Percentiles rank a stretch among this genome's conserved stretches.
Conservation (phyloP, 2,329 filamentous ascomycete species). For the Sphaerostilbella broomeana region DNA sequence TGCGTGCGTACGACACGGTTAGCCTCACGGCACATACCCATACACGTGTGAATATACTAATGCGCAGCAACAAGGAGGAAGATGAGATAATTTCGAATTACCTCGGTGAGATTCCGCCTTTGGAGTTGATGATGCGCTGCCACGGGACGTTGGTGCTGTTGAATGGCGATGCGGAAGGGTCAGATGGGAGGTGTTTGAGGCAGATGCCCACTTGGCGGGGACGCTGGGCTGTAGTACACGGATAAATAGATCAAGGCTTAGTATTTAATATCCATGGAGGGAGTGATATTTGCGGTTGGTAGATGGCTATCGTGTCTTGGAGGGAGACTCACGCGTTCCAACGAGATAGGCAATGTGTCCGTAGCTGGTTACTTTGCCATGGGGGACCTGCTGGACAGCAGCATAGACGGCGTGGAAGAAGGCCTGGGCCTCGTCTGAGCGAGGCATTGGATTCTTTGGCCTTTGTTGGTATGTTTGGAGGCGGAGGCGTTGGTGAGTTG, state of each 20-base stretch:
- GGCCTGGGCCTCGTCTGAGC: constrained; percentile 65
- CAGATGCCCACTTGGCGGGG: constrained; percentile 84
- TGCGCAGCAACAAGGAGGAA: not conserved
- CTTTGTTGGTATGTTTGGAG: too few relatives aligned
- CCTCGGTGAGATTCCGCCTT: constrained; percentile 80
- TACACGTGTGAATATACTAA: not conserved
- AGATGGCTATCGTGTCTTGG: too few relatives aligned
- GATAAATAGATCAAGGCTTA: not conserved
- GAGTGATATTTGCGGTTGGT: too few relatives aligned
- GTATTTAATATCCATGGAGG: not conserved
- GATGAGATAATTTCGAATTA: constrained; percentile 27
- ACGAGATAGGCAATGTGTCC: constrained; percentile 70
- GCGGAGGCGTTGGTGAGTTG: too few relatives aligned
- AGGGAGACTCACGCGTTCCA: constrained; percentile 57
- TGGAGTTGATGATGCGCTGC: constrained; percentile 88
- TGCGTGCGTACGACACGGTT: constrained; percentile 17
- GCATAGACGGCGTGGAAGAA: constrained; percentile 75
- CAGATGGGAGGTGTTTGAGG: constrained; percentile 72
- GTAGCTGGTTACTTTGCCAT: constrained; percentile 80
- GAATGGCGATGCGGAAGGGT: constrained; percentile 45
- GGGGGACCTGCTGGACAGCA: constrained; percentile 78
- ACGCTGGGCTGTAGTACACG: constrained; percentile 50
- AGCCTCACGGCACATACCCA: not conserved
- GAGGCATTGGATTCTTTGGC: constrained; percentile 61
- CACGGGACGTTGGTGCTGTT: constrained; percentile 79